These are phyloP conservation scores for Microcyclosporella mali DNA, from an alignment of 2,329 filamentous ascomycete species.

Conservation along the genomic window DNA sequence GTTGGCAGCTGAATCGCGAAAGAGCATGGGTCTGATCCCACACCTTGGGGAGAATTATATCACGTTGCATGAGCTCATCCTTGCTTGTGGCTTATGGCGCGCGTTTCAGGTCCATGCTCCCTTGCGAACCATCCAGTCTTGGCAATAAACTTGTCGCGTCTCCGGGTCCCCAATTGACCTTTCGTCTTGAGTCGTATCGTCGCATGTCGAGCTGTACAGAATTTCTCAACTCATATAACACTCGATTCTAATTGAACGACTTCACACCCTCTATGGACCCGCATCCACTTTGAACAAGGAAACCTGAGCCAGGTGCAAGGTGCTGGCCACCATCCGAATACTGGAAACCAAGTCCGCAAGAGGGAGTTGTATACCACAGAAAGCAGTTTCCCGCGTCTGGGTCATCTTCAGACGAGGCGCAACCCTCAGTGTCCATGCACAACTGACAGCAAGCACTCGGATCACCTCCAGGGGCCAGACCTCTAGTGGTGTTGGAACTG, in stretches of 20 bases:
- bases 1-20: too few species aligned
- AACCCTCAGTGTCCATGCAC: slow-evolving; percentile 21
- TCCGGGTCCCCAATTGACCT: background rate
- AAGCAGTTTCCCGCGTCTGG: slow-evolving; percentile 25
- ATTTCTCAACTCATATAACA: background rate
- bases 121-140: too few species aligned
- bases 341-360: slow-evolving; percentile 21
- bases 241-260: slow-evolving; percentile 1
- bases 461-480: slow-evolving; percentile 20
- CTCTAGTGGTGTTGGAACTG: slow-evolving; percentile 18
- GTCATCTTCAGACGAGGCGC: slow-evolving; percentile 23
- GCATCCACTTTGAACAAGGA: slow-evolving; percentile 24
- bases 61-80: slow-evolving; percentile 14
- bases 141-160: too few species aligned
- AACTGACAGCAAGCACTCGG: slow-evolving; percentile 25
- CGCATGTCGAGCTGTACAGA: background rate
- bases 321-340: slow-evolving; percentile 18
- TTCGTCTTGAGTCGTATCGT: too few species aligned
- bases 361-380: slow-evolving; percentile 21
- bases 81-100: slow-evolving; percentile 6
- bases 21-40: too few species aligned
- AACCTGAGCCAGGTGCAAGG: slow-evolving; percentile 15
- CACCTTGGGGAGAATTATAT: slow-evolving; percentile 11
- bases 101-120: too few species aligned
- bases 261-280: slow-evolving; percentile 16